Evolutionary conservation across 2,329 filamentous ascomycete genomes (phyloP).

Genomic region (Paecilomyces sp.): DNA sequence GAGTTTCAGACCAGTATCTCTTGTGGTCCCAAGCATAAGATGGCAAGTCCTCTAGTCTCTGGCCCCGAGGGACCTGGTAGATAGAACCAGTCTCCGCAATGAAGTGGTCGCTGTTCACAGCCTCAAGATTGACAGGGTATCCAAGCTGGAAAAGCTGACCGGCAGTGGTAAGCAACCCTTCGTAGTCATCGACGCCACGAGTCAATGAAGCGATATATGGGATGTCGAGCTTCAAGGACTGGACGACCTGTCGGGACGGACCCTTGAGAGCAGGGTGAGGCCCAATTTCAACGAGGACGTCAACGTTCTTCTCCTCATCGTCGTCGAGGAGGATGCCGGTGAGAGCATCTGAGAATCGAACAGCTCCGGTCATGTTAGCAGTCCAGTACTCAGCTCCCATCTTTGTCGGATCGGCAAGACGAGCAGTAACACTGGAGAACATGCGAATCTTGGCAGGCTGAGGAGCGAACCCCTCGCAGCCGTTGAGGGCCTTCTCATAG

Average conservation of each 20-base stretch:
- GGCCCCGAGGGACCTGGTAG: constrained; percentile 9
- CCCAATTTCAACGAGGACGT: constrained; percentile 6
- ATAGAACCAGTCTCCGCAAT: constrained; percentile 5
- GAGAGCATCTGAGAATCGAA: constrained; percentile 20
- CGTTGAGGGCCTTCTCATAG: constrained; percentile 9
- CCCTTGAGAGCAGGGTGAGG: constrained; percentile 10
- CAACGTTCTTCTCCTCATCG: not conserved
- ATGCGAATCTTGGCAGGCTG: constrained; percentile 9
- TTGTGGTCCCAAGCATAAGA: constrained; percentile 14
- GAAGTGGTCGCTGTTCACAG: constrained; percentile 8
- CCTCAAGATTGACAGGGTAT: constrained; percentile 21
- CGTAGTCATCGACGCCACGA: constrained; percentile 16
- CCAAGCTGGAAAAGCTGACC: constrained; percentile 20
- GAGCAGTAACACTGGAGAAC: constrained; percentile 1
- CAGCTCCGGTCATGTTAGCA: constrained; percentile 28
- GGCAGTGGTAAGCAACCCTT: constrained; percentile 10
- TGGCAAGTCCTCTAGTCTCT: constrained; percentile 11
- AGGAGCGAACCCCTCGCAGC: constrained; percentile 5
- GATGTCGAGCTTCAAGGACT: constrained; percentile 18
- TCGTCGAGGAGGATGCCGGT: not conserved
- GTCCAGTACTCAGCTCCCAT: constrained; percentile 26
- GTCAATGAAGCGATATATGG: constrained; percentile 20
- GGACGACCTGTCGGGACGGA: constrained; percentile 2
- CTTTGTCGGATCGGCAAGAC: constrained; percentile 11
- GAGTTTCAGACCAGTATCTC: constrained; percentile 15